phyloP scores from a whole-genome alignment of 2,329 filamentous ascomycete species.

The Lachnellula subtilissima region DNA sequence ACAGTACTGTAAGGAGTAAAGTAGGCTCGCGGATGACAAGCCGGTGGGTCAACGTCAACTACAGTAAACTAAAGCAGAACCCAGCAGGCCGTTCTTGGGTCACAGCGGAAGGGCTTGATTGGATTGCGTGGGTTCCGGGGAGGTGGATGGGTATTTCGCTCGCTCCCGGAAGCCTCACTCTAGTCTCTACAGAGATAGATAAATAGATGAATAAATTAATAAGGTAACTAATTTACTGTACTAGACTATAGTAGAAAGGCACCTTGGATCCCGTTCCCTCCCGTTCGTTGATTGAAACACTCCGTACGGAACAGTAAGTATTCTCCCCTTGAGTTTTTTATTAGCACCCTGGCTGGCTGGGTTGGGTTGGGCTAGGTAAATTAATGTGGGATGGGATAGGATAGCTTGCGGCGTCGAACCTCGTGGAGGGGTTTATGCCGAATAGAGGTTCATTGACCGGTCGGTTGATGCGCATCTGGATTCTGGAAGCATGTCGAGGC shows the following conservation, averaged over 20 bases:
- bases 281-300: too few species aligned
- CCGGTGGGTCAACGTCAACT: background rate
- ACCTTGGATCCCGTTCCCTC: too few species aligned
- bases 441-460: constrained; percentile 2
- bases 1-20: too few species aligned
- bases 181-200: too few species aligned
- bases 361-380: too few species aligned
- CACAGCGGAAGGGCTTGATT: background rate
- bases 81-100: background rate
- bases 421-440: background rate
- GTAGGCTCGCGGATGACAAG: background rate
- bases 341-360: background rate
- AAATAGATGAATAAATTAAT: too few species aligned
- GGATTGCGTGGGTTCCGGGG: background rate
- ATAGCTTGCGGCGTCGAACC: too few species aligned
- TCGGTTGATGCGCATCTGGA: background rate
- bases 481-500: constrained; percentile 14
- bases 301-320: background rate
- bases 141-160: background rate
- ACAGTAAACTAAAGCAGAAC: background rate
- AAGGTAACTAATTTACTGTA: too few species aligned
- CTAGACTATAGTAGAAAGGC: too few species aligned
- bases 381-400: too few species aligned
- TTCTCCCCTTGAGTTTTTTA: background rate
- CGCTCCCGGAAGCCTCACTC: too few species aligned